phyloP scores from a whole-genome alignment of 768 basidiomycete genomes.

The Chalciporus sphaerocephalus region DNA sequence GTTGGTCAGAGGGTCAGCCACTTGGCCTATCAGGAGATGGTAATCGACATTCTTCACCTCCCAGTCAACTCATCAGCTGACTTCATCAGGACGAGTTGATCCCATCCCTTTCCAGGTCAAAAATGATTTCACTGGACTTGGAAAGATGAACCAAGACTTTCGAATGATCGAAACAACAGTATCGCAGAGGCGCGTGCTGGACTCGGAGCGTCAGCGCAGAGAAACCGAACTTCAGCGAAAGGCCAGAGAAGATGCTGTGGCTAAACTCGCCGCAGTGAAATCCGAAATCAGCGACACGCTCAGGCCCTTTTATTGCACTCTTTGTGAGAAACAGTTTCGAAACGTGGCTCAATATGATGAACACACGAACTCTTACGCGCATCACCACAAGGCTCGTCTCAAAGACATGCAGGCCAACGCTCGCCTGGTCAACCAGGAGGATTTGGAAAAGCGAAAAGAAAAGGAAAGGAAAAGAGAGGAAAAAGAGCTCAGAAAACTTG shows the following conservation, averaged over 20 bases:
- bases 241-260: constrained; percentile 63
- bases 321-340: constrained; percentile 86
- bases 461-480: constrained; percentile 85
- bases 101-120: constrained; percentile 82
- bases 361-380: constrained; percentile 85
- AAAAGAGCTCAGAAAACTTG: constrained; percentile 79
- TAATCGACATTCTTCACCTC: constrained; percentile 26
- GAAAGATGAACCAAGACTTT: constrained; percentile 74
- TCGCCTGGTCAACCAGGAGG: constrained; percentile 61
- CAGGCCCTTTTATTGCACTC: constrained; percentile 70
- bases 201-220: constrained; percentile 76
- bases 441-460: constrained; percentile 72
- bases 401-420: constrained; percentile 77
- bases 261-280: constrained; percentile 60
- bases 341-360: constrained; percentile 86
- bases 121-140: constrained; percentile 72
- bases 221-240: constrained; percentile 76
- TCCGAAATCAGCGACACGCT: constrained; percentile 66
- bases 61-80: neutral
- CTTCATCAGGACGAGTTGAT: constrained; percentile 63
- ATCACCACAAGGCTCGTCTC: constrained; percentile 79
- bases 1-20: constrained; percentile 77
- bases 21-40: constrained; percentile 76
- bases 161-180: constrained; percentile 84
- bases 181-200: constrained; percentile 71